Base-by-base conservation (phyloP, 306 rosid genomes). In the Vicia sativa region DNA sequence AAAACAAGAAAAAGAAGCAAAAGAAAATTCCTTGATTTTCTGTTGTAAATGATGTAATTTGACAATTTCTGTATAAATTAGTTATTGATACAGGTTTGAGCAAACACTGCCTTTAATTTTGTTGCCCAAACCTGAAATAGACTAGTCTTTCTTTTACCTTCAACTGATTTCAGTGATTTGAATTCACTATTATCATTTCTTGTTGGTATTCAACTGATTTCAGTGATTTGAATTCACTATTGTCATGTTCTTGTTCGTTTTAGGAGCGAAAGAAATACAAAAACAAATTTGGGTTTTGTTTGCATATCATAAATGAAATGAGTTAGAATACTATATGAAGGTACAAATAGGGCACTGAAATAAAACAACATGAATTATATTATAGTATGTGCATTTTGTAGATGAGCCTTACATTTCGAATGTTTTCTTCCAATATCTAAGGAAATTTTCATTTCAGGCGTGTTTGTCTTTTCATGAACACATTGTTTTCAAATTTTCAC, bases 31-130 rank as follows among this genome's bases (percentile, higher is more conserved):
- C 31, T 71, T 34, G 12, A 43, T 34, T 9, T 11, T 10, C 18
- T 18, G 3, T 12, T 70, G 83, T 79, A 70, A 67, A 70, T 68
- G 11, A 56, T 69, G 68, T 63, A 68, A 15, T 63, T 68, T 63
- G 74, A 41, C 44, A 29, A 11, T 35, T 59, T 38, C 2, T 42
- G 9, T n/a, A 18, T 59, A 31, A 64, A 38, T 56, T 62, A 23
- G 57, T 43, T 59, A 31, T 42, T 67, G 74, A 39, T 39, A 41
- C 26, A 31, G 25, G 6, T 12, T 66, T 12, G 56, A 63, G 9
- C n/a, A 65, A 65, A 46, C 15, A 28, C 29, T 65, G 26, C 16
- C 42, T 65, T 31, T 31, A 15, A 16, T 31, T 29, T 46, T 48
- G 57, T 31, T 65, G 31, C 59, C 59, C 18, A 31, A 29, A 16